Base-by-base conservation (phyloP, 352 stramenopile genomes). In the Pythium coloratum region DNA sequence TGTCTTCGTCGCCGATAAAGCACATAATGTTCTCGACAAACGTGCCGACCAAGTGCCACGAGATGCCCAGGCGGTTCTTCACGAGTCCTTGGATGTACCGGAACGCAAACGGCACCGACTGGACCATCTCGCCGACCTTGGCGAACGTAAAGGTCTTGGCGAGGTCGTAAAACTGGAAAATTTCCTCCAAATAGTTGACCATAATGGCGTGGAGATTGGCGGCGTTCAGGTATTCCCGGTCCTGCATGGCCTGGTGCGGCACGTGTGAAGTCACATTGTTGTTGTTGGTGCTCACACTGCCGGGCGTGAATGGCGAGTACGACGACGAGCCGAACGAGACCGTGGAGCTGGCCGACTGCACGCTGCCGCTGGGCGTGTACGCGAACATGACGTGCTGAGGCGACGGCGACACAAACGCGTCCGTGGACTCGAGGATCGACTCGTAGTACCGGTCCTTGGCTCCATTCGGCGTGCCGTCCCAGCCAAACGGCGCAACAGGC, bases 1-100 rank as follows among this genome's bases (percentile, higher is more conserved):
- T 85, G 67, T 92, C 82, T 53, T 91, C 81, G 60, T 92, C 84
- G 24, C 69, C 73, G 62, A 92, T 89, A 54, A 92, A 92, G 2
- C 73, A 80, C 34, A 88, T 54, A 47, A 90, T 69, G 54, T 89
- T 78, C 57, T 90, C 75, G 46, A 90, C 81, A 68, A 92, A 86
- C 2, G 66, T 73, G 10, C 69, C 72, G 14, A 89, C 82, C 26
- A 90, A 75, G 32, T 83, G 80, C 81, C 79, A 88, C 57, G 84
- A 82, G n/a, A 92, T 72, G 47, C 72, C 72, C 70, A 92, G 71
- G 6, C 81, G 75, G 46, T 77, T 70, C 55, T 82, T 76, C 10
- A 88, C 84, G 18, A 90, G 64, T 13, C 61, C 76, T 50, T 92
- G 81, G 69, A 92, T 86, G 62, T 90, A 82, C 6, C 80, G 75